Percentiles rank a stretch among this genome's conserved stretches.
Evolutionary conservation across 345 rosid genomes (phyloP).

Genomic region (Erodium maritimum): DNA sequence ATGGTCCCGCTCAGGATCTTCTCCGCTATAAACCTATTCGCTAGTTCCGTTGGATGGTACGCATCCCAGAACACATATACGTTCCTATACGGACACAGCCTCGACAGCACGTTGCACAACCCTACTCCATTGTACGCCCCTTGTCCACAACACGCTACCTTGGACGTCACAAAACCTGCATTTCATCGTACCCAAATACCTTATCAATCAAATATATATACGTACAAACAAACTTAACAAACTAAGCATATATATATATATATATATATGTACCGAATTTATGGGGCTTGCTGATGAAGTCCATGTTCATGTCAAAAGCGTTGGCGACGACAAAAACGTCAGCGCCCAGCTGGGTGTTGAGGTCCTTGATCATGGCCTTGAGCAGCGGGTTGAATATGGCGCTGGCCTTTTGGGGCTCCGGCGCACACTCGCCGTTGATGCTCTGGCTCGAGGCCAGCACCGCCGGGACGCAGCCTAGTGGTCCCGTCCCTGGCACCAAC

Average conservation of each 20-base stretch:
- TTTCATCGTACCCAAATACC: slow-evolving; percentile 7
- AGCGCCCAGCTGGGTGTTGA: slow-evolving; percentile 28
- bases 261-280: slow-evolving; percentile 23
- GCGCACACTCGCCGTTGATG: slow-evolving; percentile 29
- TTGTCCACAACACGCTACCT: slow-evolving; percentile 46
- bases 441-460: slow-evolving; percentile 31
- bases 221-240: background rate
- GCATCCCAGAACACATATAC: slow-evolving; percentile 38
- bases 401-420: slow-evolving; percentile 28
- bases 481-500: slow-evolving; percentile 40
- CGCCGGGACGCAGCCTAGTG: slow-evolving; percentile 38
- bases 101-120: slow-evolving; percentile 24
- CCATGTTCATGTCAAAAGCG: slow-evolving; percentile 24
- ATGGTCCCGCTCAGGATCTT: slow-evolving; percentile 18
- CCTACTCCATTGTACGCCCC: slow-evolving; percentile 42
- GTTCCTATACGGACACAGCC: slow-evolving; percentile 34
- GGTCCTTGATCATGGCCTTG: slow-evolving; percentile 17
- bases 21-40: slow-evolving; percentile 20
- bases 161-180: slow-evolving; percentile 36
- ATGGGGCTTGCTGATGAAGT: slow-evolving; percentile 29
- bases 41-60: slow-evolving; percentile 39
- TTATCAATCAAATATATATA: background rate
- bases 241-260: background rate
- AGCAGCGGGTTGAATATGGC: slow-evolving; percentile 29
- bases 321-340: slow-evolving; percentile 27